These are phyloP conservation scores for Boletellus sp. DNA, from an alignment of 768 basidiomycete genomes.

Conservation along the genomic window DNA sequence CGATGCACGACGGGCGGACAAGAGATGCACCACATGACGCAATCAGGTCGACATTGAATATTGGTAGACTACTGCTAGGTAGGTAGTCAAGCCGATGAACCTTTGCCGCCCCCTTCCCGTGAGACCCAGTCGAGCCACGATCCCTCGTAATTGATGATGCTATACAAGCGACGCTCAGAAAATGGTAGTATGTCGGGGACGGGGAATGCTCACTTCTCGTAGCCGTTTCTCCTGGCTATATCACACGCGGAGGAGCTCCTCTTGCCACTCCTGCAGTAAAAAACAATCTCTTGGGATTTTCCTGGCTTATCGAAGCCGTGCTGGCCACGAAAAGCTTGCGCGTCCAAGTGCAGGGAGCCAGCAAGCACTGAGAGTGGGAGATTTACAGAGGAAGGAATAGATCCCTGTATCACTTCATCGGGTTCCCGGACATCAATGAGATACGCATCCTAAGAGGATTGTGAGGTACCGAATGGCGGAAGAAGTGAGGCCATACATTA, in stretches of 20 bases:
- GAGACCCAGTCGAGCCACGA: conserved; percentile 86
- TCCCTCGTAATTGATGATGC: conserved; percentile 74
- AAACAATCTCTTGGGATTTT: conserved; percentile 70
- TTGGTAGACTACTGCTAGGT: background rate
- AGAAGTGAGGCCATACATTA: conserved; percentile 37
- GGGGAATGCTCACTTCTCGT: conserved; percentile 56
- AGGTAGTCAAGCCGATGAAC: conserved; percentile 6
- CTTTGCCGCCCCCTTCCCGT: conserved; percentile 44
- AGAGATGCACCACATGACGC: too few relatives aligned
- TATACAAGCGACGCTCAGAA: conserved; percentile 17
- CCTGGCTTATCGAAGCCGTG: conserved; percentile 75
- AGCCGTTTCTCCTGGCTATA: conserved; percentile 78
- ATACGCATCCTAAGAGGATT: conserved; percentile 53
- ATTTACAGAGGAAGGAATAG: conserved; percentile 90
- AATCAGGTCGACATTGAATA: background rate
- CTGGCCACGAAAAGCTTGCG: conserved; percentile 55
- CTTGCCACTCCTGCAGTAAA: conserved; percentile 89
- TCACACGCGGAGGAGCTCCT: conserved; percentile 81
- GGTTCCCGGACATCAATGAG: conserved; percentile 92
- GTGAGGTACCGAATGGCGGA: conserved; percentile 1
- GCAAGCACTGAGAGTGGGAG: conserved; percentile 79
- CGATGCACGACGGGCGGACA: too few relatives aligned
- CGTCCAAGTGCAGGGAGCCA: conserved; percentile 55
- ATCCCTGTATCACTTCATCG: conserved; percentile 85
- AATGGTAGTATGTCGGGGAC: background rate